A percentile compares a stretch with the other conserved stretches of the same genome.
Evolutionary conservation across 225 moss, liverwort and hornwort genomes (phyloP).

Genomic region (Marchantia paleacea): DNA sequence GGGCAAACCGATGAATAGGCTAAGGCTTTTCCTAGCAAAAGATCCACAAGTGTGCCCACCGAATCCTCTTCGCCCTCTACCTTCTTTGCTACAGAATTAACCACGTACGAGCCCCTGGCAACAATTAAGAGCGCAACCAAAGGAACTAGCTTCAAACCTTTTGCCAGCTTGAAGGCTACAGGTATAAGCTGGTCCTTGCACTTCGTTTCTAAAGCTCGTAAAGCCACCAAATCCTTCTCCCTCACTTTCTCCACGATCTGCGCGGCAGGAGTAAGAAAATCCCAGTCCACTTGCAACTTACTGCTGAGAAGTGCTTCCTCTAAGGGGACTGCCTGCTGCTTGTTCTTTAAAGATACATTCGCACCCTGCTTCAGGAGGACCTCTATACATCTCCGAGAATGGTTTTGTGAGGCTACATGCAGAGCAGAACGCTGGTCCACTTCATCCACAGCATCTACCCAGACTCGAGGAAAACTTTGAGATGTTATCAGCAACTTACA

Average conservation of each 20-base stretch:
- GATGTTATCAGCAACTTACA: slow-evolving; percentile 47
- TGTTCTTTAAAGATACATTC: slow-evolving; percentile 49
- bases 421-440: slow-evolving; percentile 41
- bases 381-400: slow-evolving; percentile 50
- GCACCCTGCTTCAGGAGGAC: slow-evolving; percentile 48
- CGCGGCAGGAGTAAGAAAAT: slow-evolving; percentile 73
- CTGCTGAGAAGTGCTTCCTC: slow-evolving; percentile 82
- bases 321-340: slow-evolving; percentile 44
- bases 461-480: slow-evolving; percentile 43
- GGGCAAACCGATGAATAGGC: slow-evolving; percentile 72
- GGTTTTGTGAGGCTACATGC: slow-evolving; percentile 38
- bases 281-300: slow-evolving; percentile 59
- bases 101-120: slow-evolving; percentile 62
- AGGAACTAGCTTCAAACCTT: slow-evolving; percentile 66
- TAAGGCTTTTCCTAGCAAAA: slow-evolving; percentile 94
- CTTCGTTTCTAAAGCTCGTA: slow-evolving; percentile 71
- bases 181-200: slow-evolving; percentile 79
- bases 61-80: slow-evolving; percentile 76
- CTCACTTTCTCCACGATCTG: slow-evolving; percentile 82
- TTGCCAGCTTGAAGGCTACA: slow-evolving; percentile 78
- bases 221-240: slow-evolving; percentile 65
- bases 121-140: slow-evolving; percentile 80
- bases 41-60: slow-evolving; percentile 90
- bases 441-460: slow-evolving; percentile 45
- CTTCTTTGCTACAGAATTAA: slow-evolving; percentile 58